Base-by-base conservation (phyloP, 805 yeast species). In the Suhomyces sp. region DNA sequence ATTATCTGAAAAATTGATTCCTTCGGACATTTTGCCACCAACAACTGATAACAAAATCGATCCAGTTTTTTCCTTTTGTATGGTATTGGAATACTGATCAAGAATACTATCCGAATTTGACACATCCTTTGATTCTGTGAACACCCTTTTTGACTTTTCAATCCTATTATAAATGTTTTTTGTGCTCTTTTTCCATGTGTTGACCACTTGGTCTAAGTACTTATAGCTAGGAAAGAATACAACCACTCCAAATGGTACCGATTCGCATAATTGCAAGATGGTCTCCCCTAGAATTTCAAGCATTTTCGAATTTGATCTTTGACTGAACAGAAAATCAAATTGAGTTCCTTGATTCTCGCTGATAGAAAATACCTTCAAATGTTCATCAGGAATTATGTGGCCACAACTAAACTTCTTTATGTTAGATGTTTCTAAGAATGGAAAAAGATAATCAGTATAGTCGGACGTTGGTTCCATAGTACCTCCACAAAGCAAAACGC, bases 21-120 rank as follows among this genome's bases (percentile, higher is more conserved):
- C 98, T 66, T 92, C 98, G 0, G 96, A 89, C 70, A 92, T 76
- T 61, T 86, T 86, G 0, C 97, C 98, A 1, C 97, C 97, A 13
- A 93, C 96, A 0, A 93, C 96, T 0, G 97, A 84, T 25, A 93
- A 72, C 4, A 92, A 66, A 1, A 87, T 59, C 0, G 96, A 92
- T 1, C 94, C 93, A 4, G 62, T 57, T 0, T 45, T 50, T 3
- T 65, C 61, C 2, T 61, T 57, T 2, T 52, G 48, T 9, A 85
- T 75, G 0, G 72, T 61, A 1, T 67, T 59, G 0, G 84, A 67
- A 59, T 86, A 92, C 3, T 77, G 80, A 1, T 65, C 55, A 13
- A 91, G 66, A 0, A 81, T 69, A 21, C 65, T 65, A 2, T 76
- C 81, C 0, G 82, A 79, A 2, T 76, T 68, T 7, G 66, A 57